Evolutionary conservation across 2,329 filamentous ascomycete species (phyloP).

Genomic region (Colletotrichum siamense): DNA sequence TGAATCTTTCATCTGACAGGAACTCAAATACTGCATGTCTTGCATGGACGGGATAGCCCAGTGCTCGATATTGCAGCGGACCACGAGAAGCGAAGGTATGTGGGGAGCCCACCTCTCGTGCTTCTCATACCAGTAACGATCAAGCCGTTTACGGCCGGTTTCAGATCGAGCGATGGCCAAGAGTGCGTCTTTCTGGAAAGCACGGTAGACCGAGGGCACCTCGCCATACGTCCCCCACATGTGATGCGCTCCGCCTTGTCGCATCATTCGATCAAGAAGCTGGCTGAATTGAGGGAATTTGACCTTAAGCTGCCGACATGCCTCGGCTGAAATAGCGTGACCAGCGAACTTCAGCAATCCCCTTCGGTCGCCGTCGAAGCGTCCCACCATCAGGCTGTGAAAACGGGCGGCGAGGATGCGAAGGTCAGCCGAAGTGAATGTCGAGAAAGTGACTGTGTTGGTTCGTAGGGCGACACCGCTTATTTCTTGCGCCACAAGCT

Average conservation of each 20-base stretch:
- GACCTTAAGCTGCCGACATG: background rate
- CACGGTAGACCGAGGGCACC: background rate
- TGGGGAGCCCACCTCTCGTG: background rate
- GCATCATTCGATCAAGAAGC: background rate
- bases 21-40: background rate
- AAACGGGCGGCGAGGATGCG: background rate
- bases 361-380: background rate
- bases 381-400: background rate
- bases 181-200: background rate
- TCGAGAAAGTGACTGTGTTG: constrained; percentile 2
- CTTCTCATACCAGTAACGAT: background rate
- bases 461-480: background rate
- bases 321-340: background rate
- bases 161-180: background rate
- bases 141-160: background rate
- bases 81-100: background rate
- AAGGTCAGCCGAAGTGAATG: background rate
- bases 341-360: background rate
- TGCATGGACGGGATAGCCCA: background rate
- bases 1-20: background rate
- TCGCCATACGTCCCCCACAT: background rate
- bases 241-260: background rate
- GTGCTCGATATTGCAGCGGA: background rate
- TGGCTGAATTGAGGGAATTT: background rate
- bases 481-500: background rate